Percentiles rank a stretch among this genome's conserved stretches.
Evolutionary conservation across 2,329 filamentous ascomycete genomes (phyloP).

Genomic region (Aspergillus hortae): DNA sequence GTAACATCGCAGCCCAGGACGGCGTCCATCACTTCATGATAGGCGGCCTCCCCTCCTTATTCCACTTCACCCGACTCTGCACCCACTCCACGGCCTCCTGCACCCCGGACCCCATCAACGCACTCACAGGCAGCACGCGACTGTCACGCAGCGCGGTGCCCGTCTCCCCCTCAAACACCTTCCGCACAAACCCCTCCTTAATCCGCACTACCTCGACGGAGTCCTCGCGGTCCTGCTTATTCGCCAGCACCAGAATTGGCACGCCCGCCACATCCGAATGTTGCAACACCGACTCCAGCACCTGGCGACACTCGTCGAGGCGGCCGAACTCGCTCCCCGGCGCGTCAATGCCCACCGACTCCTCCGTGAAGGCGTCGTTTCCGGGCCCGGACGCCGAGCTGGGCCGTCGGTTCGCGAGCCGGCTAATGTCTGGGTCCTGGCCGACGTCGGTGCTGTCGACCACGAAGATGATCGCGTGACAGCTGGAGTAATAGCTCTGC

Average conservation of each 20-base stretch:
- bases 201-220: constrained; percentile 96
- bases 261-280: constrained; percentile 87
- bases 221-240: constrained; percentile 97
- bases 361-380: constrained; percentile 28
- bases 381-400: constrained; percentile 23
- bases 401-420: constrained; percentile 34
- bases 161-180: constrained; percentile 93
- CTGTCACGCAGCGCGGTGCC: constrained; percentile 82
- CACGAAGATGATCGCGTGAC: constrained; percentile 96
- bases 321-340: constrained; percentile 46
- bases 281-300: constrained; percentile 85
- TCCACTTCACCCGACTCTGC: constrained; percentile 88
- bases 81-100: constrained; percentile 97
- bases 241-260: constrained; percentile 85
- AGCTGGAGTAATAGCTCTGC: constrained; percentile 92
- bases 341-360: constrained; percentile 34
- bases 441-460: constrained; percentile 94
- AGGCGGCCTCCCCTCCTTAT: constrained; percentile 86
- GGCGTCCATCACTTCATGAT: constrained; percentile 70
- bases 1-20: neutral
- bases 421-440: constrained; percentile 65
- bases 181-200: constrained; percentile 92
- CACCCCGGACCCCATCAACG: constrained; percentile 77
- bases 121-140: constrained; percentile 84
- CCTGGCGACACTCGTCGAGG: constrained; percentile 81